Percentiles rank a stretch among this genome's conserved stretches.
phyloP scores from a whole-genome alignment of 2,329 filamentous ascomycete species.

The Sclerotinia borealis region DNA sequence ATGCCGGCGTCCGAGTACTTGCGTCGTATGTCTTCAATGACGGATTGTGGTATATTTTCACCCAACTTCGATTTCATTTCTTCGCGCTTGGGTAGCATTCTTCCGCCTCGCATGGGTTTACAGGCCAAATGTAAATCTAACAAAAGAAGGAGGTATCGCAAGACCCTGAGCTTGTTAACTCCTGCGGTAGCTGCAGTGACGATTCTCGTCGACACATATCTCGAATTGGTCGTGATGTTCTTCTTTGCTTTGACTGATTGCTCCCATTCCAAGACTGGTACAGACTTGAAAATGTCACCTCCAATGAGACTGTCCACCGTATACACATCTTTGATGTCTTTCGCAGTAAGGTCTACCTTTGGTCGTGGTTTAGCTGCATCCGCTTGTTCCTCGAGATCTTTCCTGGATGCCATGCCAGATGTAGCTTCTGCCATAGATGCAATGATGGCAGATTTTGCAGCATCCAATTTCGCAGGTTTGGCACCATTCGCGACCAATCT shows the following conservation, averaged over 20 bases:
- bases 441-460: slow-evolving; percentile 54
- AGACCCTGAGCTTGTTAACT: slow-evolving; percentile 47
- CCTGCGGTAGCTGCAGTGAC: slow-evolving; percentile 42
- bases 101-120: slow-evolving; percentile 40
- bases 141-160: slow-evolving; percentile 55
- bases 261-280: slow-evolving; percentile 71
- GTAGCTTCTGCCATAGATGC: slow-evolving; percentile 56
- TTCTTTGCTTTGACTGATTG: slow-evolving; percentile 55
- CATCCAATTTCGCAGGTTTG: slow-evolving; percentile 46
- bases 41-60: slow-evolving; percentile 48
- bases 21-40: slow-evolving; percentile 61
- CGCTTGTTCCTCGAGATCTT: slow-evolving; percentile 57
- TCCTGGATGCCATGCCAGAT: slow-evolving; percentile 58
- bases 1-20: slow-evolving; percentile 60
- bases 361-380: slow-evolving; percentile 69
- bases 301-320: slow-evolving; percentile 61
- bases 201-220: slow-evolving; percentile 58
- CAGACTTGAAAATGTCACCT: slow-evolving; percentile 56
- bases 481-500: slow-evolving; percentile 32
- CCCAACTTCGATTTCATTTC: slow-evolving; percentile 53
- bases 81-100: slow-evolving; percentile 53
- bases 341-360: slow-evolving; percentile 59
- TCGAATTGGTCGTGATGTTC: slow-evolving; percentile 48
- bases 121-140: slow-evolving; percentile 47
- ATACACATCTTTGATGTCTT: slow-evolving; percentile 68